Percentiles rank a stretch among this genome's conserved stretches.
Conservation (phyloP, 2,329 filamentous ascomycete genomes). For the Ascochyta pisi region DNA sequence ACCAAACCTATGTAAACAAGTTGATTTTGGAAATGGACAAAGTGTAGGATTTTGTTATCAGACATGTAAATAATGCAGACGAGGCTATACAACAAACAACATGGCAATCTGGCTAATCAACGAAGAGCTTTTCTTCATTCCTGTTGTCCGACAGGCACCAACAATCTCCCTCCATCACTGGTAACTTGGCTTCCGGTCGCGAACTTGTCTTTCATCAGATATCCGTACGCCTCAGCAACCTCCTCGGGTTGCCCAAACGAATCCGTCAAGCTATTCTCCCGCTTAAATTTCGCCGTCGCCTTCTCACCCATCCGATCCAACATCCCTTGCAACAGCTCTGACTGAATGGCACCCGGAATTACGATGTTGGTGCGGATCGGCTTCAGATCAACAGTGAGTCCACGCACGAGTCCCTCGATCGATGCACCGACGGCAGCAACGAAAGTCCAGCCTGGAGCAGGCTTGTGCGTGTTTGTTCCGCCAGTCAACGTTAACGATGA, state of each 20-base stretch:
- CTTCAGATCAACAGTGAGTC: conserved; percentile 51
- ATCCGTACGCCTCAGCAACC: conserved; percentile 54
- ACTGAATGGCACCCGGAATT: conserved; percentile 51
- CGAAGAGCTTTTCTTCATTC: background rate
- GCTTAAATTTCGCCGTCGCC: conserved; percentile 22
- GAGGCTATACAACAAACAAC: background rate
- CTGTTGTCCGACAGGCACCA: conserved; percentile 10
- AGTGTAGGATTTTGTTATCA: background rate
- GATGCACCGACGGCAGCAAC: conserved; percentile 33
- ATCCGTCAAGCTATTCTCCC: conserved; percentile 28
- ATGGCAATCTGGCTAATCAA: background rate
- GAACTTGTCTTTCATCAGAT: conserved; percentile 54
- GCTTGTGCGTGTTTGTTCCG: conserved; percentile 47
- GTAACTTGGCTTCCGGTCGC: conserved; percentile 46
- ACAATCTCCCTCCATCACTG: conserved; percentile 49
- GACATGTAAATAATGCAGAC: background rate
- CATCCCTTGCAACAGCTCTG: conserved; percentile 48
- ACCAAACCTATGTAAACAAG: background rate
- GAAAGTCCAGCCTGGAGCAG: conserved; percentile 44
- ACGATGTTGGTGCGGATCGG: conserved; percentile 55
- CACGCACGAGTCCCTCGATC: conserved; percentile 45
- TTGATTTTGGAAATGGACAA: conserved; percentile 4
- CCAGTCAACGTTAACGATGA: conserved; percentile 53
- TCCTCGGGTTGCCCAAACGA: conserved; percentile 43
- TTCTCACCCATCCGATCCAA: conserved; percentile 22